These are phyloP conservation scores for Fragaria iinumae DNA, from an alignment of 306 rosid genomes.

Conservation along the genomic window DNA sequence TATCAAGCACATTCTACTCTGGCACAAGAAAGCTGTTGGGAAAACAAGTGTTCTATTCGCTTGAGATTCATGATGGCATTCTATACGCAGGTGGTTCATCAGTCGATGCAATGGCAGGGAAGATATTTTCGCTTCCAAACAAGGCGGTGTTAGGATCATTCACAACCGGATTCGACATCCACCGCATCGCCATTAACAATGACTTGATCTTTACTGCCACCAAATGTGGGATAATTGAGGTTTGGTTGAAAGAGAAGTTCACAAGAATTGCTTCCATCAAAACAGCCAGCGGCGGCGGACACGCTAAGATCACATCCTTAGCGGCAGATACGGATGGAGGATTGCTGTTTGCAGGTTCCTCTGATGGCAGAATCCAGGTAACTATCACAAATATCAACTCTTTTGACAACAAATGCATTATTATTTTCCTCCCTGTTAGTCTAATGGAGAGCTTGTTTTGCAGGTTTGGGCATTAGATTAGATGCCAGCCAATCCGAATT, in stretches of 20 bases:
- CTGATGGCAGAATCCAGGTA: slow-evolving; percentile 91
- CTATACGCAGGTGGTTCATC: slow-evolving; percentile 74
- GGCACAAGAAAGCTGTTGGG: slow-evolving; percentile 78
- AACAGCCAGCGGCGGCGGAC: slow-evolving; percentile 53
- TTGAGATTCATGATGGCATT: slow-evolving; percentile 60
- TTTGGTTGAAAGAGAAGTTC: slow-evolving; percentile 66
- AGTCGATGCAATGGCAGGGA: slow-evolving; percentile 62
- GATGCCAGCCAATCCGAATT: neutral
- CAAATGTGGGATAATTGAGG: slow-evolving; percentile 71
- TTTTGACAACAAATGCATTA: too few relatives aligned
- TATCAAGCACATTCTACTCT: slow-evolving; percentile 64
- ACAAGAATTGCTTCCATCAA: slow-evolving; percentile 62
- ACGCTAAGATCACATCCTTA: slow-evolving; percentile 72
- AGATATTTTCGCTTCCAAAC: slow-evolving; percentile 62
- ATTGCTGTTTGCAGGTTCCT: slow-evolving; percentile 69
- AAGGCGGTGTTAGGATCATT: slow-evolving; percentile 68
- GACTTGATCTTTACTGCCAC: slow-evolving; percentile 75
- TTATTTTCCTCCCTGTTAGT: neutral
- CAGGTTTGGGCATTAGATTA: slow-evolving; percentile 85
- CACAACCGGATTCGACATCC: slow-evolving; percentile 66
- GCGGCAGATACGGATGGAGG: slow-evolving; percentile 53
- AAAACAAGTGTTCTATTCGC: slow-evolving; percentile 70
- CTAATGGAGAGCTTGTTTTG: neutral
- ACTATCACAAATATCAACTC: neutral
- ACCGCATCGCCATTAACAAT: slow-evolving; percentile 58